Percentiles rank a stretch among this genome's conserved stretches.
Evolutionary conservation across 805 yeast genomes (phyloP).

Genomic region (Pichia membranifaciens): DNA sequence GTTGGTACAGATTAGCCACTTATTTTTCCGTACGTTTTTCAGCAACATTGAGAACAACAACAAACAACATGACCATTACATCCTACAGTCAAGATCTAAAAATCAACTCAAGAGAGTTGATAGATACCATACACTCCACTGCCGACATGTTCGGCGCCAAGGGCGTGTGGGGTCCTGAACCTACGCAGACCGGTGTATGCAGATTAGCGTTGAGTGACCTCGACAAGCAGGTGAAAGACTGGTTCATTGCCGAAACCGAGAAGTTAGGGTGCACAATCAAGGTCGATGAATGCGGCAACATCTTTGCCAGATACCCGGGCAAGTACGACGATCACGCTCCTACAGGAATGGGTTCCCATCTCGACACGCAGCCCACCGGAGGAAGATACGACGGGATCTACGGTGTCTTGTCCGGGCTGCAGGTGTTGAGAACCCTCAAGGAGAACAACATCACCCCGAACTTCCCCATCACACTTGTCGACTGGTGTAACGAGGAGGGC

Average conservation of each 20-base stretch:
- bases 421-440: conserved; percentile 58
- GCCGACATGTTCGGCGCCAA: conserved; percentile 56
- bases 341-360: conserved; percentile 66
- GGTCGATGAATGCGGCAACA: conserved; percentile 62
- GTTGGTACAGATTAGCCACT: too few relatives aligned
- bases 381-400: conserved; percentile 71
- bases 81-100: conserved; percentile 9
- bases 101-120: conserved; percentile 25
- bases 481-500: conserved; percentile 79
- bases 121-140: conserved; percentile 57
- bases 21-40: too few relatives aligned
- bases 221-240: conserved; percentile 59
- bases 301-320: conserved; percentile 62
- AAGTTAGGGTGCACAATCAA: conserved; percentile 51
- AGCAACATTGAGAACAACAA: too few relatives aligned
- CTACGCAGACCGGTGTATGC: conserved; percentile 62
- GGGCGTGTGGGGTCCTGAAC: conserved; percentile 50
- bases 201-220: conserved; percentile 57
- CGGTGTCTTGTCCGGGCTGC: conserved; percentile 64
- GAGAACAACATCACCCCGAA: conserved; percentile 55
- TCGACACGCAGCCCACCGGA: conserved; percentile 76
- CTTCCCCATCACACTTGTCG: conserved; percentile 57
- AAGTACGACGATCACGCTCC: conserved; percentile 40
- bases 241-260: conserved; percentile 52
- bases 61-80: conserved; percentile 7